phyloP scores from a whole-genome alignment of 2,329 filamentous ascomycete genomes.

The Epichloe hybrida region DNA sequence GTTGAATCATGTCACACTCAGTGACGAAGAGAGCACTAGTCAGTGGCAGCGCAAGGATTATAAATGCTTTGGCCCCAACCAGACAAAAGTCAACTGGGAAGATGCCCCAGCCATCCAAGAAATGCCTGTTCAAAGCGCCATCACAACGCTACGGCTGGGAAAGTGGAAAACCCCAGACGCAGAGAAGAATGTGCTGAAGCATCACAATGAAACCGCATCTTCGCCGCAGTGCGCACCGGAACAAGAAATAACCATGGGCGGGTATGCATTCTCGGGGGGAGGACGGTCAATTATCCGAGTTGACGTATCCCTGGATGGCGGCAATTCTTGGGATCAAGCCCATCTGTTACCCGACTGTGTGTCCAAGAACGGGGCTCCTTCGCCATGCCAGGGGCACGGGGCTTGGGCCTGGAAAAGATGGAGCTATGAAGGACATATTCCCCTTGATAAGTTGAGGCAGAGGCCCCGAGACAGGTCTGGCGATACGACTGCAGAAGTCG shows the following conservation, averaged over 20 bases:
- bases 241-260: slow-evolving; percentile 31
- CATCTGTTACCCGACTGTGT: slow-evolving; percentile 38
- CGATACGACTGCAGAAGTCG: neutral
- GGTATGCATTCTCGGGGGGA: slow-evolving; percentile 60
- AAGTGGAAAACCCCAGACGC: slow-evolving; percentile 15
- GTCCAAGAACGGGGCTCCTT: slow-evolving; percentile 12
- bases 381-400: slow-evolving; percentile 28
- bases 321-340: slow-evolving; percentile 51
- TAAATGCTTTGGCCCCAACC: slow-evolving; percentile 54
- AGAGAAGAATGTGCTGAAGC: neutral
- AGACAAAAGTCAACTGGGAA: slow-evolving; percentile 47
- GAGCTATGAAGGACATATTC: slow-evolving; percentile 39
- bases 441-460: slow-evolving; percentile 17
- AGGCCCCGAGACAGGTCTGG: slow-evolving; percentile 2
- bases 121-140: slow-evolving; percentile 54
- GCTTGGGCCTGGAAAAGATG: slow-evolving; percentile 53
- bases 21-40: slow-evolving; percentile 51
- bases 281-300: slow-evolving; percentile 54
- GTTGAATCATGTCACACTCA: slow-evolving; percentile 50
- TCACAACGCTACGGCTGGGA: slow-evolving; percentile 37
- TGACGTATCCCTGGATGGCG: slow-evolving; percentile 51
- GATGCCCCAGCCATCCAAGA: slow-evolving; percentile 51
- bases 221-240: slow-evolving; percentile 4
- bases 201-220: neutral
- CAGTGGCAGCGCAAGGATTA: slow-evolving; percentile 57